These are phyloP conservation scores for Physcia stellaris DNA, from an alignment of 495 filamentous ascomycete genomes.

Conservation along the genomic window DNA sequence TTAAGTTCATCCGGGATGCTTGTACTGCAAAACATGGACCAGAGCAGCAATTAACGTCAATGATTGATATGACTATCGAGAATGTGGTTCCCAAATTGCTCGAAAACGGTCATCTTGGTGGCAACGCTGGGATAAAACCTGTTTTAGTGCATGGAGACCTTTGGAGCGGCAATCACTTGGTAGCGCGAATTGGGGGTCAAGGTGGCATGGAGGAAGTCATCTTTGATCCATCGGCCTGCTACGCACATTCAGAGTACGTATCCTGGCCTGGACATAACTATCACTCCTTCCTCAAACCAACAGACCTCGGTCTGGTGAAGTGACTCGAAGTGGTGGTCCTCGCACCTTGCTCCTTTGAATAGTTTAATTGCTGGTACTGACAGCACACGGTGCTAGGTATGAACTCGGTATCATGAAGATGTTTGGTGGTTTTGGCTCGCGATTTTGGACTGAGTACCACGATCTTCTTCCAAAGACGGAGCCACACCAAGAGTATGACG, in stretches of 20 bases:
- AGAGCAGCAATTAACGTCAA: constrained; percentile 42
- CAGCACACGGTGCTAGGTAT: too few relatives aligned
- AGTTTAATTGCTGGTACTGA: too few relatives aligned
- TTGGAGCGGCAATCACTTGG: constrained; percentile 73
- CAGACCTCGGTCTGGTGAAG: too few relatives aligned
- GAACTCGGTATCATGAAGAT: constrained; percentile 90
- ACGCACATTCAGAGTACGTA: constrained; percentile 76
- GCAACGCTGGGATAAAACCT: constrained; percentile 49
- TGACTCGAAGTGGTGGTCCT: too few relatives aligned
- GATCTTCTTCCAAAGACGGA: constrained; percentile 60
- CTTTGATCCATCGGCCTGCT: constrained; percentile 68
- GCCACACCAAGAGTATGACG: constrained; percentile 72
- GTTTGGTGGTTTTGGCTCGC: constrained; percentile 85
- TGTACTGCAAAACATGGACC: constrained; percentile 46
- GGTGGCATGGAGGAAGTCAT: constrained; percentile 60
- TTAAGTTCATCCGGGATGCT: constrained; percentile 45
- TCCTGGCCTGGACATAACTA: too few relatives aligned
- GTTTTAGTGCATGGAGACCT: constrained; percentile 83
- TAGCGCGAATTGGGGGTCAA: constrained; percentile 43
- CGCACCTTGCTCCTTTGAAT: too few relatives aligned
- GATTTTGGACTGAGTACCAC: constrained; percentile 69
- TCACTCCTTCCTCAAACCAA: too few relatives aligned
- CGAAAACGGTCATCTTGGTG: constrained; percentile 45
- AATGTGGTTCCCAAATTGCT: constrained; percentile 61
- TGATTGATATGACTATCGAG: constrained; percentile 48